Base-by-base conservation (phyloP, 2,329 filamentous ascomycete genomes). In the Cercospora sojina region DNA sequence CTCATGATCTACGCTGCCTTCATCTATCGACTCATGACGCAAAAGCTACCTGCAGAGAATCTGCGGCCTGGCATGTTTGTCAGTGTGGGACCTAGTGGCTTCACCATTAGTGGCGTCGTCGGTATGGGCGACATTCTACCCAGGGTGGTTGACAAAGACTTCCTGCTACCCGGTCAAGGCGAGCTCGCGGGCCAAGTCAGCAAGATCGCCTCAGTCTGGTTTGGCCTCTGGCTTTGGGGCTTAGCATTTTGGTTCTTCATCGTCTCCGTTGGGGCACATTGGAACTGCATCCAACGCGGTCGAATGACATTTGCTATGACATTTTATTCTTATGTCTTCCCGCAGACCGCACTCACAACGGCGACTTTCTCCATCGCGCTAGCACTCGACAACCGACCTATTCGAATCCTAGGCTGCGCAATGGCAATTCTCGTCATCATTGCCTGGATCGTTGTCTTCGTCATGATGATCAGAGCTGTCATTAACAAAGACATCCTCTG, bases 1-100 rank as follows among this genome's bases (percentile, higher is more conserved):
- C 84, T 94, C 66, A 93, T 93, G 89, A 91, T 96, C 27, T 93
- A 92, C 69, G 87, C 90, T 1, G 90, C 92, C 59, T 95, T 93
- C 75, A 86, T 96, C 59, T 95, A 95, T 76, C 87, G 92, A 31
- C 84, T 96, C 29, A 95, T 95, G 91, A 94, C 91, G 0, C 90
- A 94, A 74, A 95, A 95, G 73, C 82, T 96, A 0, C 92, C 92
- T 0, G 84, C 86, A 63, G 91, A 94, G 74, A 88, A 85, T 49
- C 84, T 92, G 20, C 86, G 91, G 10, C 92, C 92, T 0, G 91
- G 90, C 73, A 92, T 96, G 88, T 95, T 95, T 76, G 92, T 95
- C 67, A 90, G 87, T 1, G 90, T 95, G 29, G 91, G 92, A 35
- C 91, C 92, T 0, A 88, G 86, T 59, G 91, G 87, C 2, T 90